Conservation (phyloP, 75 land plant genomes). For the Sequoia sempervirens region DNA sequence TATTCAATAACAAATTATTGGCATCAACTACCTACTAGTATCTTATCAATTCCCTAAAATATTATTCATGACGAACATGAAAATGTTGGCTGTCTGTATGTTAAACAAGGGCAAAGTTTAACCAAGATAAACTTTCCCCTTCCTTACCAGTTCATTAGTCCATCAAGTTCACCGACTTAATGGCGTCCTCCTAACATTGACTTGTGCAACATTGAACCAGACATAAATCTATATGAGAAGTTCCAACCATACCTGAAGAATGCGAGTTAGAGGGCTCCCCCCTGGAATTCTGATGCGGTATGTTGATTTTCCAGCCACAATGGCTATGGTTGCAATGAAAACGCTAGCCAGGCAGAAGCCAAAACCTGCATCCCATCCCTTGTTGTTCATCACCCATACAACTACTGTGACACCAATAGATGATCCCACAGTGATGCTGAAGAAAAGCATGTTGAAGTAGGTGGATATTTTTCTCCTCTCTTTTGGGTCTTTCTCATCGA, state of each 20-base stretch:
- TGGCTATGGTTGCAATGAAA: neutral
- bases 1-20: too few species aligned
- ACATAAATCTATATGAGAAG: neutral
- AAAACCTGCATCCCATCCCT: conserved; percentile 55
- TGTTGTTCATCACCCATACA: conserved; percentile 17
- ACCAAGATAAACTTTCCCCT: too few species aligned
- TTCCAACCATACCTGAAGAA: neutral
- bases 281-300: conserved; percentile 20
- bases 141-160: too few species aligned
- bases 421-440: neutral
- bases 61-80: too few species aligned
- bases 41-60: too few species aligned
- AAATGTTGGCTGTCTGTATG: too few species aligned
- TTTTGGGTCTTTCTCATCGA: conserved; percentile 27
- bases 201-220: too few species aligned
- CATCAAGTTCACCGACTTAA: too few species aligned
- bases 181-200: too few species aligned
- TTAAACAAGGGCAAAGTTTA: too few species aligned
- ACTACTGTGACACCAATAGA: conserved; percentile 48
- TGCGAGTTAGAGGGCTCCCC: conserved; percentile 42
- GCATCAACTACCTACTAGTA: too few species aligned
- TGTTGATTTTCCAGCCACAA: neutral
- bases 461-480: neutral
- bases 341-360: neutral
- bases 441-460: neutral